Percentiles rank a stretch among this genome's conserved stretches.
phyloP scores from a whole-genome alignment of 2,329 filamentous ascomycete species.

The Claviceps lovelessii region DNA sequence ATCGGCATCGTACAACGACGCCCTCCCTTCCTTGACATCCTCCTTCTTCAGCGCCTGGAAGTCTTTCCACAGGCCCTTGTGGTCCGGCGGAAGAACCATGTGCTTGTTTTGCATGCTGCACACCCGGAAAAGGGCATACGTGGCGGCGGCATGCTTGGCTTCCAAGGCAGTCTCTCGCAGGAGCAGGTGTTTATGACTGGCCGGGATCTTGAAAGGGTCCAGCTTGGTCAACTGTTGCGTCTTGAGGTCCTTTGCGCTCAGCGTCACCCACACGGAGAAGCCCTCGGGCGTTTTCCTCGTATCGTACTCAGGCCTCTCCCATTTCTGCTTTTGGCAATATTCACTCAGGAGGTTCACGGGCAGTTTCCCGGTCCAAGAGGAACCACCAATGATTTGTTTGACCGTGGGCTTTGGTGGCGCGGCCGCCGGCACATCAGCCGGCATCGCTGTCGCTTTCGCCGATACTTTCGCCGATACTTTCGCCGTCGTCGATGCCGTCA shows the following conservation, averaged over 20 bases:
- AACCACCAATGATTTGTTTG: conserved; percentile 78
- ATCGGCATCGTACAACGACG: conserved; percentile 90
- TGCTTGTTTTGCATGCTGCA: conserved; percentile 94
- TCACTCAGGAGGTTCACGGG: conserved; percentile 88
- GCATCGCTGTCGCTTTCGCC: conserved; percentile 7
- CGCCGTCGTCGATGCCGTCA: conserved; percentile 7
- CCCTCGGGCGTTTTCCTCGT: conserved; percentile 62
- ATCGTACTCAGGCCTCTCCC: conserved; percentile 86
- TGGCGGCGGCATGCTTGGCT: conserved; percentile 83
- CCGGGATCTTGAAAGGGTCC: conserved; percentile 69
- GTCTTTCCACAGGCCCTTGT: conserved; percentile 82
- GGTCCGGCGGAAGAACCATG: conserved; percentile 82
- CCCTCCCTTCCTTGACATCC: conserved; percentile 61
- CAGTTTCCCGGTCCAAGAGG: conserved; percentile 94
- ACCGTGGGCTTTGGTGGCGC: conserved; percentile 46
- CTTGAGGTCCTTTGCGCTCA: conserved; percentile 64
- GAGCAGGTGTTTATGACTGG: conserved; percentile 61
- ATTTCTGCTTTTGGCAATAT: conserved; percentile 90
- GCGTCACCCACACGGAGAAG: conserved; percentile 66
- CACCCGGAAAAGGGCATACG: conserved; percentile 80
- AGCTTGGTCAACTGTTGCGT: conserved; percentile 63
- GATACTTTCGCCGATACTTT: conserved; percentile 14
- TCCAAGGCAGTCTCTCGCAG: conserved; percentile 69
- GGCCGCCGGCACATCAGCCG: conserved; percentile 18
- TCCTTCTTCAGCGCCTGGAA: conserved; percentile 70